Conservation (phyloP, 1,284 basidiomycete species). For the Tilletia walkeri region DNA sequence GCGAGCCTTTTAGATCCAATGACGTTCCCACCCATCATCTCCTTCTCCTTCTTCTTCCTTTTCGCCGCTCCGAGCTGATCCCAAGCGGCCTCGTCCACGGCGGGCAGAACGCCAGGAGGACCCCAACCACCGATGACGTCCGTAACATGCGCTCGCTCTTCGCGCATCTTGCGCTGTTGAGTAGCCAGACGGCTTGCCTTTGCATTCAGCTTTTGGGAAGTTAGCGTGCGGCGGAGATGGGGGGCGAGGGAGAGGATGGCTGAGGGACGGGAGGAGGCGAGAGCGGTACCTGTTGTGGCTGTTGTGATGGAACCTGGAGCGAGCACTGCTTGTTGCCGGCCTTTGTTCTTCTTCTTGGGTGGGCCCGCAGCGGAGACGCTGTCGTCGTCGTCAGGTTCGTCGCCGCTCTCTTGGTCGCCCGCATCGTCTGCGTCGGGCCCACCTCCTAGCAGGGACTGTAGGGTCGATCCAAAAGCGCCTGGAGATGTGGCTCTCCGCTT, state of each 20-base stretch:
- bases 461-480: constrained; percentile 44
- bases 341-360: constrained; percentile 10
- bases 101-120: constrained; percentile 42
- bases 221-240: constrained; percentile 41
- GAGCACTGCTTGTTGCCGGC: background rate
- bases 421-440: constrained; percentile 22
- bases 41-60: constrained; percentile 25
- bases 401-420: constrained; percentile 22
- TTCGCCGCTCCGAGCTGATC: constrained; percentile 32
- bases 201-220: constrained; percentile 41
- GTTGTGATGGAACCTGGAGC: constrained; percentile 19
- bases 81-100: constrained; percentile 30
- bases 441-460: constrained; percentile 44
- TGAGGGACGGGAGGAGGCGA: constrained; percentile 14
- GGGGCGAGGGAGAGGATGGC: constrained; percentile 53
- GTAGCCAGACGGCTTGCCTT: constrained; percentile 48
- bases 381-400: constrained; percentile 19
- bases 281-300: background rate
- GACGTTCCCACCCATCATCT: constrained; percentile 23
- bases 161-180: constrained; percentile 41
- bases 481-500: constrained; percentile 50
- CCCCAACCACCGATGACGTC: constrained; percentile 55
- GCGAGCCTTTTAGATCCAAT: background rate
- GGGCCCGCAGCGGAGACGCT: constrained; percentile 18
- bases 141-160: constrained; percentile 47